Evolutionary conservation across 805 yeast species (phyloP), one percentile per base, ranked within the genome.

Genomic region (Saturnispora dispora): DNA sequence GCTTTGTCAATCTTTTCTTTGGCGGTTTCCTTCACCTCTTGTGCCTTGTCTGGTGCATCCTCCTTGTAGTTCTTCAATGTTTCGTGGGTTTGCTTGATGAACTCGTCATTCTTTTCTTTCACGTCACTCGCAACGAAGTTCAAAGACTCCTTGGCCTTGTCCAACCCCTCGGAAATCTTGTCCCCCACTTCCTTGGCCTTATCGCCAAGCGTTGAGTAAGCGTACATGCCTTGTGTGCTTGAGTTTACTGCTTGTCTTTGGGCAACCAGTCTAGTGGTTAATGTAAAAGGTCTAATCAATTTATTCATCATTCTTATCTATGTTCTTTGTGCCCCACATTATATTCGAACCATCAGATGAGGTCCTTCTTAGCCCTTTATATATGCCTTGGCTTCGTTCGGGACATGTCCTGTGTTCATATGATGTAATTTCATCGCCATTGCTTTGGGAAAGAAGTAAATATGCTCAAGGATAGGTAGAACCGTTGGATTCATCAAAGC

Each of bases 121-220:
- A 44, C 45, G 17, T 47, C 45, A 15, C 37, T 44, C 3, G 40
- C 27, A 22, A 42, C 27, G 15, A 44, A 28, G 43, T 49, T 49
- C 18, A 49, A 39, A 3, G 27, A 10, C 33, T 50, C 52, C 42
- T 50, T 50, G 15, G 32, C 48, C 40, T 33, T 33, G 10, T 45
- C 44, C 4, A 46, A 39, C 8, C 35, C 32, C 36, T 50, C 49
- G 10, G 20, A 32, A 10, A 51, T 35, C 18, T 30, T 44, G 25
- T 51, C 53, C 11, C 51, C 51, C 15, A 37, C 51, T 23, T 51
- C 44, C 30, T 47, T 47, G 8, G 53, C 53, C 13, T 44, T 47
- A 22, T 51, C 53, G 4, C 53, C 53, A n/a, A 51, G 40, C 7
- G 53, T 36, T 6, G 53, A 51, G 20, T 51, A 51, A 20, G 33